phyloP scores from a whole-genome alignment of 495 filamentous ascomycete species.

The Lentithecium fluviatile region DNA sequence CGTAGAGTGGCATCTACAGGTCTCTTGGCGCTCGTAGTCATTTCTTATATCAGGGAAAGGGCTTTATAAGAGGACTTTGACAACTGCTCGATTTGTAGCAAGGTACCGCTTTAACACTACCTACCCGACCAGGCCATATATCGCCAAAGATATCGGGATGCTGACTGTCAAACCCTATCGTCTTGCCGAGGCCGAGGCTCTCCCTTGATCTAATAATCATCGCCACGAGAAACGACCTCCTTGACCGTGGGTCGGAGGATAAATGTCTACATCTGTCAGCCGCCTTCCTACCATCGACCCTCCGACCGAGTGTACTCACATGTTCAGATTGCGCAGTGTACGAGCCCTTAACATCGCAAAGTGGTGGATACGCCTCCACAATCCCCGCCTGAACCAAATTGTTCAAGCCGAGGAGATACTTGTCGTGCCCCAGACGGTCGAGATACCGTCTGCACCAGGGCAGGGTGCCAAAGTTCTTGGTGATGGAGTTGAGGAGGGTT shows the following conservation, averaged over 20 bases:
- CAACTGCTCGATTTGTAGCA: too few relatives aligned
- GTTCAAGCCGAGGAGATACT: conserved; percentile 70
- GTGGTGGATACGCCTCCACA: conserved; percentile 84
- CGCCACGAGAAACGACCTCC: conserved; percentile 88
- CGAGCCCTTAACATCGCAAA: conserved; percentile 89
- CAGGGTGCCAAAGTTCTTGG: conserved; percentile 63
- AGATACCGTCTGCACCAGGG: conserved; percentile 64
- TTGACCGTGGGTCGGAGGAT: conserved; percentile 83
- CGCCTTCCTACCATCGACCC: conserved; percentile 21
- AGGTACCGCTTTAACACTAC: too few relatives aligned
- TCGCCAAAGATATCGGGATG: neutral
- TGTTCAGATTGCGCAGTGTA: conserved; percentile 96
- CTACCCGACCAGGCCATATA: too few relatives aligned
- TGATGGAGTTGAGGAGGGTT: conserved; percentile 59
- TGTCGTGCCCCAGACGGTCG: conserved; percentile 60
- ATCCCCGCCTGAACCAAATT: conserved; percentile 81
- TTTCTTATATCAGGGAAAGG: too few relatives aligned
- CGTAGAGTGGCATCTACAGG: too few relatives aligned
- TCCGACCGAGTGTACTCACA: conserved; percentile 54
- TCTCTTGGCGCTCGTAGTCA: too few relatives aligned
- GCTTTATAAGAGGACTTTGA: too few relatives aligned
- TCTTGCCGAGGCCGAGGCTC: neutral
- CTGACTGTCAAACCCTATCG: neutral
- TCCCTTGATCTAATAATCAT: conserved; percentile 64
- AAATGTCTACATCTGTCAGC: conserved; percentile 64